These are phyloP conservation scores for Haplosporangium sp. DNA, from an alignment of 371 early-diverging fungal species.

Conservation along the genomic window DNA sequence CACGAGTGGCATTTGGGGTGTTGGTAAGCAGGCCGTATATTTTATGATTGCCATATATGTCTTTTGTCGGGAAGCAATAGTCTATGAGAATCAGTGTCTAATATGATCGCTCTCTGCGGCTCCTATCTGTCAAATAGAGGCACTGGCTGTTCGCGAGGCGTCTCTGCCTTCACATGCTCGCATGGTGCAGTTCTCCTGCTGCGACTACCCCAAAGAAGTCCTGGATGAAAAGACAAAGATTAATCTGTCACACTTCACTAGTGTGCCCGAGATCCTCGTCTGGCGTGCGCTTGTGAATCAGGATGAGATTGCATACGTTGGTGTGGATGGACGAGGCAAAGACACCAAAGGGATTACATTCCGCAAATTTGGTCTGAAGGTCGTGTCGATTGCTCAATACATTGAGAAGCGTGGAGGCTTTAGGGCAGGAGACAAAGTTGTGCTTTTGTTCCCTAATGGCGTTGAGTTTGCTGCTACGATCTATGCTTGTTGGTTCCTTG, in stretches of 20 bases:
- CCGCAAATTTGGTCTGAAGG: conserved; percentile 75
- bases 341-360: conserved; percentile 75
- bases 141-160: conserved; percentile 52
- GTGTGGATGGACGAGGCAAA: conserved; percentile 68
- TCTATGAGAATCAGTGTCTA: neutral
- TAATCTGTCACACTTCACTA: conserved; percentile 73
- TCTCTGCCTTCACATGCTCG: conserved; percentile 39
- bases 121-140: conserved; percentile 18
- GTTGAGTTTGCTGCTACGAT: conserved; percentile 80
- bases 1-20: conserved; percentile 61
- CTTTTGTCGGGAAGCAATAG: neutral
- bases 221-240: conserved; percentile 77
- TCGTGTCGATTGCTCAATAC: conserved; percentile 72
- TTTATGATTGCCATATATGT: neutral
- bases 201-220: conserved; percentile 70
- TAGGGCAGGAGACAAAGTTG: conserved; percentile 69
- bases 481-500: conserved; percentile 84
- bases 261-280: conserved; percentile 73
- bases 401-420: conserved; percentile 66
- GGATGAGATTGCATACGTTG: conserved; percentile 75
- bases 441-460: conserved; percentile 78
- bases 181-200: conserved; percentile 79
- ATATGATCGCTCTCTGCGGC: neutral
- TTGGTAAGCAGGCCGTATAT: conserved; percentile 26
- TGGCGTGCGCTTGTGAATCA: conserved; percentile 77